phyloP scores from a whole-genome alignment of 345 rosid genomes.

The Eucalyptus grandis region DNA sequence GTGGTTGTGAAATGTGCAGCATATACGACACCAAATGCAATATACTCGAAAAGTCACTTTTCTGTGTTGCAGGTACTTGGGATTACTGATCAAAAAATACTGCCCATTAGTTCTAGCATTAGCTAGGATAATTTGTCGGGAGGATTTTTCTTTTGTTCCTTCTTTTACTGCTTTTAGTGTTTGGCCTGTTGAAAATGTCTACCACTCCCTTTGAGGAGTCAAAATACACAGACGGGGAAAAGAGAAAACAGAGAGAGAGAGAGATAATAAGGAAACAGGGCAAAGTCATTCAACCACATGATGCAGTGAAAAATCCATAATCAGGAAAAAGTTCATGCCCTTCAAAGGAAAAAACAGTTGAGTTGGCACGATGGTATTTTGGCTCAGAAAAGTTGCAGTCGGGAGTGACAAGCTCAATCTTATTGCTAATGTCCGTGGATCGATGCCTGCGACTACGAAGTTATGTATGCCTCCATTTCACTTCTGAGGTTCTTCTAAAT shows the following conservation, averaged over 20 bases:
- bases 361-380: not conserved
- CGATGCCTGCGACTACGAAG: not conserved
- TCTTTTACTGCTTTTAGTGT: not conserved
- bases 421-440: not conserved
- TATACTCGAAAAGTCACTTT: not conserved
- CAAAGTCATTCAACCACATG: not conserved
- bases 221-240: not conserved
- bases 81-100: not conserved
- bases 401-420: not conserved
- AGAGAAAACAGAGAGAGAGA: not conserved
- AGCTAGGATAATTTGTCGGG: not conserved
- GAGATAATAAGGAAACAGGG: not conserved
- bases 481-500: not conserved
- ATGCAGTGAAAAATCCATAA: not conserved
- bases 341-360: not conserved
- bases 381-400: not conserved
- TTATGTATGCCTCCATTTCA: not conserved
- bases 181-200: not conserved
- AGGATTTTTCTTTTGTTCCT: not conserved
- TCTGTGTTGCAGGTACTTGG: not conserved
- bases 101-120: not conserved
- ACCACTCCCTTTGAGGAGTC: not conserved
- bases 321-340: not conserved
- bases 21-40: not conserved
- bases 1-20: not conserved